Conservation (phyloP, 2,329 filamentous ascomycete genomes). For the Colletotrichum sansevieriae region DNA sequence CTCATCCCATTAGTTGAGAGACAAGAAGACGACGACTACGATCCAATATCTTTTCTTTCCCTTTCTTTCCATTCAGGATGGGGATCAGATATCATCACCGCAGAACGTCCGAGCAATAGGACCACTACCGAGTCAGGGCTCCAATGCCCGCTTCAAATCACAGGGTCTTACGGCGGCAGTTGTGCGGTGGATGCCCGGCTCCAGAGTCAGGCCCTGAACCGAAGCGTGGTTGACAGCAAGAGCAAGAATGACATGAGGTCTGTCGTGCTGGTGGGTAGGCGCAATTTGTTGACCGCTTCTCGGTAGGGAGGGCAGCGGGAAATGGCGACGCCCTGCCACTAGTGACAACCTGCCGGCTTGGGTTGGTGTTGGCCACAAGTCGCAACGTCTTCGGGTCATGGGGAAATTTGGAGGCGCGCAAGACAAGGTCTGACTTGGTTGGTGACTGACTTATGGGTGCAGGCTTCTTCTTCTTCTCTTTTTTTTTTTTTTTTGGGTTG, state of each 20-base stretch:
- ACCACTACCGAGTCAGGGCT: conserved; percentile 5
- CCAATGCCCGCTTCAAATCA: neutral
- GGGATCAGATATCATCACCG: conserved; percentile 1
- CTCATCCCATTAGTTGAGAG: conserved; percentile 12
- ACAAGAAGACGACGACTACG: neutral
- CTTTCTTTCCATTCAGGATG: neutral
- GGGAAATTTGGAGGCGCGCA: conserved; percentile 1
- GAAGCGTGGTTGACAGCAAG: conserved; percentile 27
- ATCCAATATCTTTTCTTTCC: neutral
- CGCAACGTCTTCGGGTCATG: neutral
- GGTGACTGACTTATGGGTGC: conserved; percentile 3
- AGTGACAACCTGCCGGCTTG: no score
- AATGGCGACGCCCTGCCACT: conserved; percentile 16
- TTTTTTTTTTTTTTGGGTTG: no score
- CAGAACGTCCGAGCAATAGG: conserved; percentile 4
- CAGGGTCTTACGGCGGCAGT: neutral
- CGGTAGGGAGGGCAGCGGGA: neutral
- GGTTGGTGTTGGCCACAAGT: no score
- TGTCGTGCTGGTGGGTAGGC: neutral
- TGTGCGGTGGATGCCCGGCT: conserved; percentile 8
- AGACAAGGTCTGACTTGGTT: conserved; percentile 18
- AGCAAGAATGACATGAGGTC: conserved; percentile 7
- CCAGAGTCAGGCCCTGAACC: conserved; percentile 16
- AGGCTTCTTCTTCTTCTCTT: no score
- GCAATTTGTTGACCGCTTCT: neutral